Percentiles rank a stretch among this genome's conserved stretches.
Conservation (phyloP, 176 grass and related monocot genomes). For the Carex myosuroides region DNA sequence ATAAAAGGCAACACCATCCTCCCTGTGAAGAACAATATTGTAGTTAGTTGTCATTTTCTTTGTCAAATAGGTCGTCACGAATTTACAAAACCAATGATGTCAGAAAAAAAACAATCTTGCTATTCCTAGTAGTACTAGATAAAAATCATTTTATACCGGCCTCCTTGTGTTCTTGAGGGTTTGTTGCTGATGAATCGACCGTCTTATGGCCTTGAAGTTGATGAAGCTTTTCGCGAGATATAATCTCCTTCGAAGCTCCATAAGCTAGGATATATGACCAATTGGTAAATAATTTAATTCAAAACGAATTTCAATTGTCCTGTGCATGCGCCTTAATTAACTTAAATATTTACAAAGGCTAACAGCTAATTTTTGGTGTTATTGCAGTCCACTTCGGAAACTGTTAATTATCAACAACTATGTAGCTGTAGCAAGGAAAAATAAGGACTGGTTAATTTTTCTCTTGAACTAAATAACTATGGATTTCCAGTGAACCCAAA, state of each 20-base stretch:
- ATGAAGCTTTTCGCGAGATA: constrained; percentile 12
- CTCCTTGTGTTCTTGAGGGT: neutral
- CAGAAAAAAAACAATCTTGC: neutral
- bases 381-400: neutral
- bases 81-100: neutral
- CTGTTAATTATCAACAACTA: neutral
- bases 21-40: constrained; percentile 23
- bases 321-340: neutral
- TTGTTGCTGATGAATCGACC: neutral
- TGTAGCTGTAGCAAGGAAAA: neutral
- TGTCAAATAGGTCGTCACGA: neutral
- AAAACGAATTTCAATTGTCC: neutral
- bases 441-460: neutral
- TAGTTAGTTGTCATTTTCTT: neutral
- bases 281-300: neutral
- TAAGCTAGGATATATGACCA: constrained; percentile 1
- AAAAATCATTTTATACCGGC: neutral
- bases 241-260: constrained; percentile 10
- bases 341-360: neutral
- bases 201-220: constrained; percentile 14
- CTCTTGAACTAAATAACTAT: neutral
- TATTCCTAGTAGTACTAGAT: neutral
- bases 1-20: constrained; percentile 78
- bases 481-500: neutral
- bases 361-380: neutral